Evolutionary conservation across 805 yeast genomes (phyloP).

Genomic region (Candida adriatica): DNA sequence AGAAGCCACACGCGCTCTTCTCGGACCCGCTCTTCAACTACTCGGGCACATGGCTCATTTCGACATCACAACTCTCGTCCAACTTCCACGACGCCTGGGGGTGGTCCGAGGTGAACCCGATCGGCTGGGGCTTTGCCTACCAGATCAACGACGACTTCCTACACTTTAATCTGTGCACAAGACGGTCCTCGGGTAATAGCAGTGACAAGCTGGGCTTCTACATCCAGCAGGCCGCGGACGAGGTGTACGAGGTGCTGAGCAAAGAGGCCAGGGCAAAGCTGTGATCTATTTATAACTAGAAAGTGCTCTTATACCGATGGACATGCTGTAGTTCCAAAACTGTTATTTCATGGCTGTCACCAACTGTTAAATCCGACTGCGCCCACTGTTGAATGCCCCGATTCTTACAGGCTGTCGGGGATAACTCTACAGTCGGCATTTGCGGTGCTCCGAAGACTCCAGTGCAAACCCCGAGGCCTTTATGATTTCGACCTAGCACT

Average conservation of each 20-base stretch:
- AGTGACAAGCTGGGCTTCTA: slow-evolving; percentile 57
- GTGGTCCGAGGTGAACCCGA: slow-evolving; percentile 90
- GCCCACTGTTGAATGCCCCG: too few relatives aligned
- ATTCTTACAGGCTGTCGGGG: too few relatives aligned
- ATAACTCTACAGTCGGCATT: too few relatives aligned
- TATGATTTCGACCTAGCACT: too few relatives aligned
- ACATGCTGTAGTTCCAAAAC: too few relatives aligned
- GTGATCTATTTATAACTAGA: too few relatives aligned
- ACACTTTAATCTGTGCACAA: slow-evolving; percentile 77
- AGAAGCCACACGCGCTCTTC: slow-evolving; percentile 57
- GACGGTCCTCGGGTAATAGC: slow-evolving; percentile 51
- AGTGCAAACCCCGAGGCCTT: too few relatives aligned
- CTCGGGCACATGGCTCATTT: slow-evolving; percentile 78
- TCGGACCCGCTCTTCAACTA: slow-evolving; percentile 69
- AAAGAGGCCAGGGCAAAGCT: too few relatives aligned
- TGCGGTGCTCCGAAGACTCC: too few relatives aligned
- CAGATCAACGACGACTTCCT: slow-evolving; percentile 82
- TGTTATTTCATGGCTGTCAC: too few relatives aligned
- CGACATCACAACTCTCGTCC: slow-evolving; percentile 85
- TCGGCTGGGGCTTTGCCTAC: slow-evolving; percentile 91
- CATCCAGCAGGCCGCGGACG: slow-evolving; percentile 73
- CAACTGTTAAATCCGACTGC: too few relatives aligned
- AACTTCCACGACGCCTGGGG: slow-evolving; percentile 89
- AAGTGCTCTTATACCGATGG: too few relatives aligned
- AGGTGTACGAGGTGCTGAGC: slow-evolving; percentile 58